Evolutionary conservation across 306 rosid species (phyloP), one percentile per base, ranked within the genome.

Genomic region (Dryas alaskensis): DNA sequence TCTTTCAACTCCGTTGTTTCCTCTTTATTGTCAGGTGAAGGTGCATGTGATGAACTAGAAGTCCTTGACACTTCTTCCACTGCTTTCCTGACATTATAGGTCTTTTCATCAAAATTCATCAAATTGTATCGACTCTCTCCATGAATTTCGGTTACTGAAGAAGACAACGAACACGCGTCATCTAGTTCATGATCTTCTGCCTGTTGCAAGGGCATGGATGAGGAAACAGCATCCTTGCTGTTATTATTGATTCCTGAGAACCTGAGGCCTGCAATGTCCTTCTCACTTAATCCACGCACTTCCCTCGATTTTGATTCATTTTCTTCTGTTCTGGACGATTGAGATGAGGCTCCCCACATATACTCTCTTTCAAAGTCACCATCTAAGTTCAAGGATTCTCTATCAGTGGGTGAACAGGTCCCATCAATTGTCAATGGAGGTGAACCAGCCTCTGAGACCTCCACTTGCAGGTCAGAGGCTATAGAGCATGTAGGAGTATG

Each of bases 381-480:
- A 55, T 88, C 91, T 39, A 76, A 83, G 8, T 73, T 13, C 74
- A 76, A 49, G 0, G 90, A 89, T 25, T 89, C 98, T 73, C 77
- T 85, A 69, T 93, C 97, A 2, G 27, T 80, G 2, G 78, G 80
- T 13, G 97, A 82, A 47, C 79, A 81, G 8, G 76, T 85, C 19
- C 83, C 97, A 13, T 82, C 88, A 61, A 80, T 58, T 47, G 88
- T 85, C 55, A 83, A 78, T 14, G 96, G 71, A 64, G 86, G 89
- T 16, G 99, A 92, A 59, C 93, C 92, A 46, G 79, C 2, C 54
- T 95, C 98, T n/a, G 99, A 95, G 39, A 90, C 88, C 83, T 92
- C 99, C 43, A 95, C 99, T 81, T 95, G 96, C 69, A 92, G 31
- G 58, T 95, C 99, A 74, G 99, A 95, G 64, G 99, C 98, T 58